Conservation (phyloP, 1,139 yeast genomes). For the Suhomyces maxii region DNA sequence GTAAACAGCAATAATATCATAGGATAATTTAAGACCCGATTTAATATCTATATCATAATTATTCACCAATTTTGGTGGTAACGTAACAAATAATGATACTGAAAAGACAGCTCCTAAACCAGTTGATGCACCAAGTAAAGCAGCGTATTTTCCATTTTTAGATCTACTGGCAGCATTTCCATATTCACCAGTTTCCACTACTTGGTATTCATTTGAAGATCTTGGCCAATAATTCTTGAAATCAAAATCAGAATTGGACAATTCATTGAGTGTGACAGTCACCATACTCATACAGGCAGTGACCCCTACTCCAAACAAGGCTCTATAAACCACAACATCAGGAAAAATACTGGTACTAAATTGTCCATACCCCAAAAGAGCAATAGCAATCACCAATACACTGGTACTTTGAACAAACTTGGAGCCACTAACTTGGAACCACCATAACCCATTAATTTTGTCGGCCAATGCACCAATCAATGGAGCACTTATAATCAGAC, state of each 20-base stretch:
- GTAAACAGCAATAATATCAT: constrained; percentile 46
- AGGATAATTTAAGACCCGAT: constrained; percentile 48
- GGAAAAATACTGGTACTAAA: constrained; percentile 34
- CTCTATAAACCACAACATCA: constrained; percentile 50
- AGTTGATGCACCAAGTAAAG: constrained; percentile 60
- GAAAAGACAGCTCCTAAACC: constrained; percentile 71
- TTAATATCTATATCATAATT: constrained; percentile 31
- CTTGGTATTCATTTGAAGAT: neutral
- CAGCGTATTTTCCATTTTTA: constrained; percentile 57
- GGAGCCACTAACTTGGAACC: constrained; percentile 43
- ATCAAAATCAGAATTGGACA: constrained; percentile 46
- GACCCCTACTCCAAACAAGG: constrained; percentile 60
- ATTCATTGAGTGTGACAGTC: constrained; percentile 54
- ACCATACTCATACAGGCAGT: constrained; percentile 53
- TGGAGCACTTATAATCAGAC: constrained; percentile 58
- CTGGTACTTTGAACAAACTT: constrained; percentile 52
- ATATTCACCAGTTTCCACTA: constrained; percentile 5
- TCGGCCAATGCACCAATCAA: constrained; percentile 66
- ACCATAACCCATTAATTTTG: constrained; percentile 29
- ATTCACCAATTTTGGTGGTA: constrained; percentile 43
- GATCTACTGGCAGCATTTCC: neutral
- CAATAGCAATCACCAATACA: constrained; percentile 45
- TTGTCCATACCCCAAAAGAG: constrained; percentile 52
- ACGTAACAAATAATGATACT: constrained; percentile 49
- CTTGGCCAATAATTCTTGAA: constrained; percentile 15